Evolutionary conservation across 2,329 filamentous ascomycete species (phyloP).

Genomic region (Alternaria conjuncta): DNA sequence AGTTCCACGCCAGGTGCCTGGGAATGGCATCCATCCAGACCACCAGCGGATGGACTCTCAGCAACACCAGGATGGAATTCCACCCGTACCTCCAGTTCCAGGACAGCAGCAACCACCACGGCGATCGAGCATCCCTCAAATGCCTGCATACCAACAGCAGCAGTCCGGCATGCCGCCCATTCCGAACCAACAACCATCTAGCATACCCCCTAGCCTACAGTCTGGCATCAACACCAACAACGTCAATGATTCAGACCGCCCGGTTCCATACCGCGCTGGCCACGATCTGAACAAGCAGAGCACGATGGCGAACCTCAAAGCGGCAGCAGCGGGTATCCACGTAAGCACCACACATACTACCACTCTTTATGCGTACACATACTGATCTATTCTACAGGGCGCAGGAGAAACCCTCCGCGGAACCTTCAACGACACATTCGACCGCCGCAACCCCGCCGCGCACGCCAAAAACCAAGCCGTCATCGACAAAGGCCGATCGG

Average conservation of each 20-base stretch:
- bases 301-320: conserved; percentile 43
- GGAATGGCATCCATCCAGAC: conserved; percentile 3
- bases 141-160: conserved; percentile 13
- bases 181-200: conserved; percentile 1
- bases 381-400: conserved; percentile 29
- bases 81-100: conserved; percentile 6
- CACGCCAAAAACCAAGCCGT: conserved; percentile 43
- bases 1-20: conserved; percentile 37
- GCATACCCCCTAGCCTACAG: conserved; percentile 5
- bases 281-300: conserved; percentile 34
- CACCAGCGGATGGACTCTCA: conserved; percentile 2
- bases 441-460: conserved; percentile 37
- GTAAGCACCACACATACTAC: conserved; percentile 23
- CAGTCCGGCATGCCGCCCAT: conserved; percentile 18
- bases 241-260: conserved; percentile 21
- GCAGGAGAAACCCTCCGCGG: conserved; percentile 46
- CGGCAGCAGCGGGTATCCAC: conserved; percentile 45
- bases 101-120: conserved; percentile 1
- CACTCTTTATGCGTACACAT: not conserved
- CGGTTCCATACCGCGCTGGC: conserved; percentile 29
- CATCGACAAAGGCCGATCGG: conserved; percentile 39
- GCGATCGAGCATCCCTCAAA: conserved; percentile 2
- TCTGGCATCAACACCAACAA: conserved; percentile 11
- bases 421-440: conserved; percentile 42
- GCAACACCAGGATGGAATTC: conserved; percentile 9